phyloP scores from a whole-genome alignment of 2,329 filamentous ascomycete genomes.

The Herpotrichia juniperi region DNA sequence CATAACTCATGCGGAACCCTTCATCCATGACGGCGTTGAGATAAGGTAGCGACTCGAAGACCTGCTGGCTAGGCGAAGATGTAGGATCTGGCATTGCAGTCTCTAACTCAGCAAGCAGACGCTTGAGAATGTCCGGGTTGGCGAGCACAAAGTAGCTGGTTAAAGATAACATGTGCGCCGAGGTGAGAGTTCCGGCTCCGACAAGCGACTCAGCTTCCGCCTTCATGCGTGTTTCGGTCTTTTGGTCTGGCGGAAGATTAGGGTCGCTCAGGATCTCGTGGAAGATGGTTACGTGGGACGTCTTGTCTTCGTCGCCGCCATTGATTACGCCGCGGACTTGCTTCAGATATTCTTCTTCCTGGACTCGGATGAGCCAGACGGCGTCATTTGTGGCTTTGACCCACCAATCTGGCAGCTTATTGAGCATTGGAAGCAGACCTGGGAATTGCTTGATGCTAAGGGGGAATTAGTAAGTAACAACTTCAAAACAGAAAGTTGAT shows the following conservation, averaged over 20 bases:
- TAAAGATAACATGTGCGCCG: background rate
- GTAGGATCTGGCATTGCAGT: background rate
- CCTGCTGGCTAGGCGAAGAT: background rate
- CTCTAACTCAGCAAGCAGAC: conserved; percentile 2
- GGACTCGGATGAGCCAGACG: too few relatives aligned
- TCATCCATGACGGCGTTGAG: conserved; percentile 28
- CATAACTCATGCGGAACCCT: conserved; percentile 27
- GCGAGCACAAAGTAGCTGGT: background rate
- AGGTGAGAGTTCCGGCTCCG: conserved; percentile 1
- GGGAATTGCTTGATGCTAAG: too few relatives aligned
- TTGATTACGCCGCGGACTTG: too few relatives aligned
- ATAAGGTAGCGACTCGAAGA: conserved; percentile 4
- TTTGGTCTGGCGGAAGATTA: conserved; percentile 20
- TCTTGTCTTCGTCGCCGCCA: too few relatives aligned
- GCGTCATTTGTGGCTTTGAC: too few relatives aligned
- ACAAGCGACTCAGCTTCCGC: background rate
- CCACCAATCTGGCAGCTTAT: too few relatives aligned
- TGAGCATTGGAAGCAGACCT: too few relatives aligned
- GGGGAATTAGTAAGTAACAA: too few relatives aligned
- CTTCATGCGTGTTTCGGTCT: conserved; percentile 12
- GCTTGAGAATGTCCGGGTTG: conserved; percentile 4
- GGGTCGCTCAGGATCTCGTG: conserved; percentile 18
- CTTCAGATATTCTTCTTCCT: too few relatives aligned
- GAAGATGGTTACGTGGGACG: conserved; percentile 12
- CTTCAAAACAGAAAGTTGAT: too few relatives aligned